These are phyloP conservation scores for Butyriboletus loyo DNA, from an alignment of 768 basidiomycete genomes.

Conservation along the genomic window DNA sequence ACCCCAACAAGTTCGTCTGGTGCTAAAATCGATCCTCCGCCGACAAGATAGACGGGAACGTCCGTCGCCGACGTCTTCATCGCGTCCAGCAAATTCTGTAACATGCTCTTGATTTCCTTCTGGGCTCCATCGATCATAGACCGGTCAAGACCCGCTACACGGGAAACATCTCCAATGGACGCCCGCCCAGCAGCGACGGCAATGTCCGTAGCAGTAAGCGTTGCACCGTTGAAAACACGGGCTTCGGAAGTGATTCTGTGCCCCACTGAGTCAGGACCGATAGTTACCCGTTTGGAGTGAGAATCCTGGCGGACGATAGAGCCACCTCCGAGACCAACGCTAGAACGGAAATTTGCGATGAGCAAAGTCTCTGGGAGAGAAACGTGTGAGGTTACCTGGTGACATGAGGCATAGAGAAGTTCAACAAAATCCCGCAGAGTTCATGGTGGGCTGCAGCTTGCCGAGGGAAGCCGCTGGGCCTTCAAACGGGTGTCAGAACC, in stretches of 20 bases:
- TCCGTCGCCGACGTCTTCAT: constrained; percentile 66
- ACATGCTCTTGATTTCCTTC: constrained; percentile 38
- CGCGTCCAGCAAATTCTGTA: constrained; percentile 50
- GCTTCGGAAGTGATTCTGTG: constrained; percentile 49
- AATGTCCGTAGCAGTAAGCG: constrained; percentile 61
- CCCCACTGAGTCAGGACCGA: constrained; percentile 68
- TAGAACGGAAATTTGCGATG: constrained; percentile 19
- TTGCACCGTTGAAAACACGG: constrained; percentile 52
- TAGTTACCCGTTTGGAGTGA: constrained; percentile 38
- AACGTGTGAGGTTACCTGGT: constrained; percentile 27
- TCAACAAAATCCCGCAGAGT: constrained; percentile 57
- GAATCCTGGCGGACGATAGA: constrained; percentile 44
- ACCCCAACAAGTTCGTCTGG: constrained; percentile 52
- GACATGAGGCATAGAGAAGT: constrained; percentile 61
- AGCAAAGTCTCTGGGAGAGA: not conserved
- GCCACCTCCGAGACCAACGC: constrained; percentile 64
- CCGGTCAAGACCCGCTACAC: constrained; percentile 20
- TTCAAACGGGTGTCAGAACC: constrained; percentile 16
- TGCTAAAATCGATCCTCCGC: constrained; percentile 61
- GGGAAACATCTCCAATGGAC: constrained; percentile 30
- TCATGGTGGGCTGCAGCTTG: constrained; percentile 63
- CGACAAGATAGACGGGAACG: constrained; percentile 58
- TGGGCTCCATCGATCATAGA: constrained; percentile 35
- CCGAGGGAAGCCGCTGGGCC: constrained; percentile 55
- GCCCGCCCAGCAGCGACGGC: constrained; percentile 40